Conservation (phyloP, 2,329 filamentous ascomycete species). For the Verticillium zaregamsianum region DNA sequence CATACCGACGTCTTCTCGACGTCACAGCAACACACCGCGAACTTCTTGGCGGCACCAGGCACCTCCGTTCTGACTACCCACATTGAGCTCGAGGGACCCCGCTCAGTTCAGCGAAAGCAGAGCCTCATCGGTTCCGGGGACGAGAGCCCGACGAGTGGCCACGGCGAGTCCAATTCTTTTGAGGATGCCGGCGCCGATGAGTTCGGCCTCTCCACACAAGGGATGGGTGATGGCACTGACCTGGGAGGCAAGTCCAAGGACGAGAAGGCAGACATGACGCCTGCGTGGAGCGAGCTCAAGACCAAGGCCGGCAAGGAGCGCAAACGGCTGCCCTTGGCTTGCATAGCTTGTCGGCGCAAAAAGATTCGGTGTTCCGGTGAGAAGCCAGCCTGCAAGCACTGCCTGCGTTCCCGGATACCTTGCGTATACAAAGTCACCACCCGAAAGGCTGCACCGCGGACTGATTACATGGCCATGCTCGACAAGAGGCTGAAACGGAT, state of each 20-base stretch:
- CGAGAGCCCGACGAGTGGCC: conserved; percentile 36
- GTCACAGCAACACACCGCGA: conserved; percentile 21
- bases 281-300: conserved; percentile 78
- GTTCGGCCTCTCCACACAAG: conserved; percentile 47
- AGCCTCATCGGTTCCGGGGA: conserved; percentile 41
- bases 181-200: conserved; percentile 55
- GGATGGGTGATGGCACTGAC: conserved; percentile 49
- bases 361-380: conserved; percentile 98
- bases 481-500: conserved; percentile 94
- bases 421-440: conserved; percentile 98
- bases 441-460: conserved; percentile 86
- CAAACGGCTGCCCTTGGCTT: conserved; percentile 87
- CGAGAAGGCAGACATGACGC: conserved; percentile 53
- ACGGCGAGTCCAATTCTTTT: conserved; percentile 40
- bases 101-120: conserved; percentile 17
- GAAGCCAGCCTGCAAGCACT: conserved; percentile 97
- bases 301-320: conserved; percentile 94
- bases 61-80: background rate
- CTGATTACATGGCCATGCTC: conserved; percentile 98
- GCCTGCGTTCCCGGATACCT: conserved; percentile 83
- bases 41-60: background rate
- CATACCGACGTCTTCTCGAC: conserved; percentile 25
- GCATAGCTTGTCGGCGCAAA: conserved; percentile 92
- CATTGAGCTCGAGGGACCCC: conserved; percentile 7
- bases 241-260: conserved; percentile 50